These are phyloP conservation scores for Claviceps humidiphila DNA, from an alignment of 2,329 filamentous ascomycete genomes.

Conservation along the genomic window DNA sequence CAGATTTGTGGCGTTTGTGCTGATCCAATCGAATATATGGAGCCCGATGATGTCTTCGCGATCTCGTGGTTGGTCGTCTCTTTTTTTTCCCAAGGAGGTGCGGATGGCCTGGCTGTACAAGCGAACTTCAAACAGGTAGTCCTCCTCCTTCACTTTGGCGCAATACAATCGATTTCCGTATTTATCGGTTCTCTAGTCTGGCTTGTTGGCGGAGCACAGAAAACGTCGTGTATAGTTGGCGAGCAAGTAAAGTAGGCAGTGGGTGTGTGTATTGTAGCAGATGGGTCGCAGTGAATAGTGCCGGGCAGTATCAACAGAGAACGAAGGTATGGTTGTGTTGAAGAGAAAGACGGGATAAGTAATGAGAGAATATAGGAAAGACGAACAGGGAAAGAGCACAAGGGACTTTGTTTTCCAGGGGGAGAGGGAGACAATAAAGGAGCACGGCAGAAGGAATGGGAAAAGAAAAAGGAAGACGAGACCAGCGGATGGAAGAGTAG, in stretches of 20 bases:
- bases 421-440: neutral
- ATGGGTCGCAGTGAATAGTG: neutral
- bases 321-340: neutral
- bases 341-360: neutral
- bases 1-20: neutral
- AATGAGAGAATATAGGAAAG: neutral
- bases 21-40: neutral
- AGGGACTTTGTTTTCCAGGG: neutral
- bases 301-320: neutral
- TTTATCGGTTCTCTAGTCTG: neutral
- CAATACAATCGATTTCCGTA: neutral
- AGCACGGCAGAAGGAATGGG: conserved; percentile 2
- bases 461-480: conserved; percentile 4
- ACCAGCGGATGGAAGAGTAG: conserved; percentile 4
- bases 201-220: neutral
- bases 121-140: neutral
- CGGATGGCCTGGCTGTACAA: neutral
- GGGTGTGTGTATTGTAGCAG: neutral
- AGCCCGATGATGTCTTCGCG: neutral
- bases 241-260: neutral
- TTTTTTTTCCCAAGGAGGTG: neutral
- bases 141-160: neutral
- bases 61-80: neutral
- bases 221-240: neutral
- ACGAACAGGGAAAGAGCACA: conserved; percentile 2